A percentile compares a stretch with the other conserved stretches of the same genome.
These are phyloP conservation scores for Mycena citricolor DNA, from an alignment of 1,284 basidiomycete species.

Conservation along the genomic window DNA sequence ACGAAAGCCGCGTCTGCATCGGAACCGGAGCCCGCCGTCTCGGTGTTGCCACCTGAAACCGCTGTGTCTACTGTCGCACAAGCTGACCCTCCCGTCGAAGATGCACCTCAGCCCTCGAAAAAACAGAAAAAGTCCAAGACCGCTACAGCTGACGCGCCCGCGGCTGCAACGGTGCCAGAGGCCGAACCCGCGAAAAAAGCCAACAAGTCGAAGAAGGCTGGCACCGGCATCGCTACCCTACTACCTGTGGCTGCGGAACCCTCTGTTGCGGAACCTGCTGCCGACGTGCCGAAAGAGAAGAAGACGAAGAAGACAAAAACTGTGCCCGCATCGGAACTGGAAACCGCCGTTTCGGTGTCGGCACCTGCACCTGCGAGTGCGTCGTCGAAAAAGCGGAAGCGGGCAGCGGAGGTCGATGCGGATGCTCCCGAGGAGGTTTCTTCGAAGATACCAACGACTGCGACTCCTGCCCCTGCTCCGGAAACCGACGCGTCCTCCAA, in stretches of 20 bases:
- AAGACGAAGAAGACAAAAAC: not conserved
- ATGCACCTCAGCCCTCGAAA: slow-evolving; percentile 18
- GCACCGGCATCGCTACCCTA: not conserved
- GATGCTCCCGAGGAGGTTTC: no score
- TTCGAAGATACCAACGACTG: no score
- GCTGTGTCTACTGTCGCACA: not conserved
- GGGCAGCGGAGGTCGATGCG: no score
- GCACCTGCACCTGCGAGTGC: no score
- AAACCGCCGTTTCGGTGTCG: no score
- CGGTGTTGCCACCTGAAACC: no score
- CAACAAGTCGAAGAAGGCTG: slow-evolving; percentile 11
- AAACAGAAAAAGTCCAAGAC: slow-evolving; percentile 26
- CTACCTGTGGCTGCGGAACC: not conserved
- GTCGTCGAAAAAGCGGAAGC: no score
- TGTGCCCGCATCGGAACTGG: not conserved
- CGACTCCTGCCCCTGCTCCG: no score
- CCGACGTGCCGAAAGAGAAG: not conserved
- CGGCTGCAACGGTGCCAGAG: slow-evolving; percentile 18
- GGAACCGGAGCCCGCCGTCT: slow-evolving; percentile 3
- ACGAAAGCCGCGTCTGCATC: slow-evolving; percentile 10
- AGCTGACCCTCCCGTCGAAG: slow-evolving; percentile 21
- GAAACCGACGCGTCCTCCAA: not conserved
- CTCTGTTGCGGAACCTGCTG: not conserved
- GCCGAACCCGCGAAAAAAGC: slow-evolving; percentile 3
- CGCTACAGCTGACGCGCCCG: no score